Evolutionary conservation across 2,329 filamentous ascomycete species (phyloP).

Genomic region (Chaetomium strumarium): DNA sequence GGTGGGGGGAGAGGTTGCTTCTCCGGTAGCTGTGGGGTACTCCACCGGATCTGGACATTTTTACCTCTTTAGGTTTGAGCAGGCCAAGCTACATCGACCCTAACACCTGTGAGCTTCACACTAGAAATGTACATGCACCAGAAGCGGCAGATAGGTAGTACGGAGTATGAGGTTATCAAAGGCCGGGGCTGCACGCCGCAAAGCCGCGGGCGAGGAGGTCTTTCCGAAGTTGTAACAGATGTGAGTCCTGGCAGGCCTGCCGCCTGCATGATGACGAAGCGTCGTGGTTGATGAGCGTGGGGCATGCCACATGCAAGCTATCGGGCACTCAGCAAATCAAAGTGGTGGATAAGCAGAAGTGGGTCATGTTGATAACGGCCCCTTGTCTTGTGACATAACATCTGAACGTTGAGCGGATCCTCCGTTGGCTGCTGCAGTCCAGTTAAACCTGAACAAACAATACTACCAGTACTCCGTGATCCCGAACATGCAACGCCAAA

Average conservation of each 20-base stretch:
- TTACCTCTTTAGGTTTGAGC: constrained; percentile 20
- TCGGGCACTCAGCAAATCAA: not conserved
- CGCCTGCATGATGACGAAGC: no score
- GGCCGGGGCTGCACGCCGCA: no score
- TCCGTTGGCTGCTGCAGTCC: not conserved
- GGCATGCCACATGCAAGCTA: no score
- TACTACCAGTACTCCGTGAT: not conserved
- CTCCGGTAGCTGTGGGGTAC: not conserved
- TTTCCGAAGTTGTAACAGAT: no score
- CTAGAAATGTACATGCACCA: no score
- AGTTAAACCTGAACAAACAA: not conserved
- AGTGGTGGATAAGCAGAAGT: not conserved
- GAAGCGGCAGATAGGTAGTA: no score
- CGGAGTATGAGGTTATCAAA: no score
- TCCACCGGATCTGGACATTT: constrained; percentile 13
- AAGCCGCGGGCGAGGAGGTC: no score
- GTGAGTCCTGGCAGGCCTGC: no score
- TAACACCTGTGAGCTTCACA: no score
- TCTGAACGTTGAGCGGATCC: not conserved
- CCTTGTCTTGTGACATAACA: not conserved
- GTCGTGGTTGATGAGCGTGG: no score
- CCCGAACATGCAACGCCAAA: constrained; percentile 15
- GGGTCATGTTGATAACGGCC: not conserved
- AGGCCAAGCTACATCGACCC: not conserved
- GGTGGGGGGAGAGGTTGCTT: constrained; percentile 10